Percentiles rank a stretch among this genome's conserved stretches.
Conservation (phyloP, 257 asterid genomes). For the Parsonsia alboflavescens region DNA sequence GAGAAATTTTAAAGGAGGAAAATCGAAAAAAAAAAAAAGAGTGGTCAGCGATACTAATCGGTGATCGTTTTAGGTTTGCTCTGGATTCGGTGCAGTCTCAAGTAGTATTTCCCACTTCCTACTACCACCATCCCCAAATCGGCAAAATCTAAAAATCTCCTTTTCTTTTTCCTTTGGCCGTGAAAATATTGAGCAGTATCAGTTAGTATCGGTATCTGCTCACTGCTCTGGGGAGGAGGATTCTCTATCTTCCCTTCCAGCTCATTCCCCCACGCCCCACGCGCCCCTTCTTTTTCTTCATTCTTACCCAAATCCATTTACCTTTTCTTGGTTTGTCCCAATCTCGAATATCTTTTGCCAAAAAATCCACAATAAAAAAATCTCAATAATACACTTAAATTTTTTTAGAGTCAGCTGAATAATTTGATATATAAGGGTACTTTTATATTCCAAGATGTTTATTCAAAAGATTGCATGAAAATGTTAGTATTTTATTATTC, state of each 20-base stretch:
- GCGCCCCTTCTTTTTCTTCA: not conserved
- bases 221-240: slow-evolving; percentile 13
- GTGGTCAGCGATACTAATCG: slow-evolving; percentile 34
- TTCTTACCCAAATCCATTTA: not conserved
- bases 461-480: too few relatives aligned
- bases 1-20: slow-evolving; percentile 8
- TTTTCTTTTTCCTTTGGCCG: not conserved
- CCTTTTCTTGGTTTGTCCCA: too few relatives aligned
- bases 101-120: not conserved
- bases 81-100: slow-evolving; percentile 26
- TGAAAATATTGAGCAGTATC: not conserved
- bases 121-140: slow-evolving; percentile 15
- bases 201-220: slow-evolving; percentile 15
- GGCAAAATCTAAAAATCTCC: not conserved
- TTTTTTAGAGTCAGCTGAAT: too few relatives aligned
- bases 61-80: slow-evolving; percentile 33
- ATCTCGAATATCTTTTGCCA: too few relatives aligned
- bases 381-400: too few relatives aligned
- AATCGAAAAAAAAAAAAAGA: slow-evolving; percentile 10
- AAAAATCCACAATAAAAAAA: too few relatives aligned
- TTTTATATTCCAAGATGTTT: too few relatives aligned
- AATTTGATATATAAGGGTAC: too few relatives aligned
- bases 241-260: slow-evolving; percentile 12
- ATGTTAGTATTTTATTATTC: too few relatives aligned
- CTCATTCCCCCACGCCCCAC: too few relatives aligned